Evolutionary conservation across 306 rosid genomes (phyloP), one percentile per base, ranked within the genome.

Genomic region (Urtica urens): DNA sequence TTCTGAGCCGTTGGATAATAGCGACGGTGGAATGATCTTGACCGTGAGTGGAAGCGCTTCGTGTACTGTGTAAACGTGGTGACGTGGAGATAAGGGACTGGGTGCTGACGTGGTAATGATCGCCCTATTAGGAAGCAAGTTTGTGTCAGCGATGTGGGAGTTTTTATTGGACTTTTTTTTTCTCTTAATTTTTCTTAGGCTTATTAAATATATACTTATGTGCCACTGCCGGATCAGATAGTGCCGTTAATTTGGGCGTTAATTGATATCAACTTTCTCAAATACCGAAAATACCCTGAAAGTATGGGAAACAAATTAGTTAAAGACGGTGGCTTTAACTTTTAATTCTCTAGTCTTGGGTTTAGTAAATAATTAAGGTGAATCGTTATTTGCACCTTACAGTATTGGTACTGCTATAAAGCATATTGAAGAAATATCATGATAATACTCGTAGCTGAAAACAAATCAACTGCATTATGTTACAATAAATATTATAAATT

Each of bases 51-150:
- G 48, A 4, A 25, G 7, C 23, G 7, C 42, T 20, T 23, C 19
- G 58, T 29, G 15, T n/a, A 11, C 23, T 24, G 51, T 3, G 57
- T n/a, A 24, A 15, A 6, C 44, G 11, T 6, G 23, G 13, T 68
- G 68, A 79, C 84, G 72, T 79, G 80, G 92, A 63, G 85, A 69
- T 68, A 66, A 69, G 78, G 39, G 63, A 76, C n/a, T 67, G 76
- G 79, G 3, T 1, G 29, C 2, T 54, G 76, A 60, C 45, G 66
- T 66, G 78, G 78, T 40, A 15, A 31, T 33, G 42, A 55, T 66
- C 68, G 35, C 63, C n/a, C 51, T 3, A 11, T 30, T 5, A n/a
- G 16, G 30, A 24, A 8, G 40, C 10, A 23, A n/a, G 23, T 14
- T 10, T 3, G 44, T 3, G 23, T 38, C 45, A 19, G 33, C 27